Base-by-base conservation (phyloP, 306 rosid genomes). In the Quercus bicolor region DNA sequence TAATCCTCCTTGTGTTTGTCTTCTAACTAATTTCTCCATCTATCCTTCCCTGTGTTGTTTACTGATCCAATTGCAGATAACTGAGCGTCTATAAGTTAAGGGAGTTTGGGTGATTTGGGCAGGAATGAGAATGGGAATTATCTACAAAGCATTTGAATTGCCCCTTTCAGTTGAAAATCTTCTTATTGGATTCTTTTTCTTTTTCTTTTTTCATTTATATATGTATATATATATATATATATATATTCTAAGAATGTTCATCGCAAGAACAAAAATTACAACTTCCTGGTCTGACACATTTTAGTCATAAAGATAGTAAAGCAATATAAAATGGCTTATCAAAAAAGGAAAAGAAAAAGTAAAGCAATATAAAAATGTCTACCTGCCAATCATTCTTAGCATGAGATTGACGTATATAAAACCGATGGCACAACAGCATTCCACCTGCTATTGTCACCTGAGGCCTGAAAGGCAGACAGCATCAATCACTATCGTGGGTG, bases 311-410 rank as follows among this genome's bases (percentile, higher is more conserved):
- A 37, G 6, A 23, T 9, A 56, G 70, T 5, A 68, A 23, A 34
- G 31, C 54, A 15, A 31, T 2, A 37, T 40, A 21, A 55, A 61
- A 37, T 37, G 45, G 45, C 45, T 37, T 37, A 37, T 7, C 11
- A 7, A 37, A 7, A 7, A 37, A 7, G 45, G 45, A 37, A 37
- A 37, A 37, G 45, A 37, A 37, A 37, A 37, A 37, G 70, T 5
- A 68, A 23, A 34, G 31, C 54, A 15, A 53, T 2, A 37, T 40
- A 37, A 31, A 61, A 40, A 19, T 8, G 8, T 68, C 60, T 83
- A 85, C 91, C 91, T 85, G 85, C 91, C 91, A 85, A 77, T 81
- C 91, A 80, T 85, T 85, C 78, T 83, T 83, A 68, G 91, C 87
- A 76, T 77, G 91, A 70, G 91, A 87, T 53, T 85, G 87, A 57